A percentile compares a stretch with the other conserved stretches of the same genome.
phyloP scores from a whole-genome alignment of 1,284 basidiomycete genomes.

The Cutaneotrichosporon mucoides region DNA sequence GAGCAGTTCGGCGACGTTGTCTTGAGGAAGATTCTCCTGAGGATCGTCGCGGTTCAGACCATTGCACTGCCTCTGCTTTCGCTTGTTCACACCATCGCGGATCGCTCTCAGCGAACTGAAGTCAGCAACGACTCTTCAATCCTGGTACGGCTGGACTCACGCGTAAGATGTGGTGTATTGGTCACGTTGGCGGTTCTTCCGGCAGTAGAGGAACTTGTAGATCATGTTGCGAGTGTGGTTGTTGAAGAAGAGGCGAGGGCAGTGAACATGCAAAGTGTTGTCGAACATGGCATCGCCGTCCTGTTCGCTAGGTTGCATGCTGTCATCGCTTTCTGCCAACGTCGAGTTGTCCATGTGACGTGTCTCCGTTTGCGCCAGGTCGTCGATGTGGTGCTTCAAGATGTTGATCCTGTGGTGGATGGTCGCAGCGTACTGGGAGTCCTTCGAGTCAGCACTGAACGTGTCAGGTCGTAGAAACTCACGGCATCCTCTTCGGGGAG shows the following conservation, averaged over 20 bases:
- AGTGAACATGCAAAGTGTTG: constrained; percentile 87
- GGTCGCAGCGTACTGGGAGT: background rate
- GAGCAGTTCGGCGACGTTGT: constrained; percentile 6
- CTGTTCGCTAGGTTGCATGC: background rate
- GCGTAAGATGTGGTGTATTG: constrained; percentile 84
- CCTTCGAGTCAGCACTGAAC: background rate
- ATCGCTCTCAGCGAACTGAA: constrained; percentile 30
- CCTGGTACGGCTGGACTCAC: constrained; percentile 50
- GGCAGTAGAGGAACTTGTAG: constrained; percentile 86
- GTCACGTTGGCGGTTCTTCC: constrained; percentile 65
- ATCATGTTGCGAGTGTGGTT: constrained; percentile 75
- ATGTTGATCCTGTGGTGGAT: constrained; percentile 25
- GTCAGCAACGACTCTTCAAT: background rate
- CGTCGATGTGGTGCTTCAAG: constrained; percentile 28
- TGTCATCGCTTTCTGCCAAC: constrained; percentile 3
- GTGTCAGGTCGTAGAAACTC: background rate
- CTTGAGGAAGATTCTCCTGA: background rate
- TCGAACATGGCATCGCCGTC: constrained; percentile 53
- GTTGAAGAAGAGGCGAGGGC: constrained; percentile 76
- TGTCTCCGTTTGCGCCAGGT: constrained; percentile 26
- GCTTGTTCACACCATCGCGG: constrained; percentile 28
- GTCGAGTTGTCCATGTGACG: constrained; percentile 37
- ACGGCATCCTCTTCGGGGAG: background rate
- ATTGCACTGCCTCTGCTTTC: constrained; percentile 16
- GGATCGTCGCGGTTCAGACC: constrained; percentile 20